Evolutionary conservation across 2,329 filamentous ascomycete genomes (phyloP).

Genomic region (Aspergillus sp.): DNA sequence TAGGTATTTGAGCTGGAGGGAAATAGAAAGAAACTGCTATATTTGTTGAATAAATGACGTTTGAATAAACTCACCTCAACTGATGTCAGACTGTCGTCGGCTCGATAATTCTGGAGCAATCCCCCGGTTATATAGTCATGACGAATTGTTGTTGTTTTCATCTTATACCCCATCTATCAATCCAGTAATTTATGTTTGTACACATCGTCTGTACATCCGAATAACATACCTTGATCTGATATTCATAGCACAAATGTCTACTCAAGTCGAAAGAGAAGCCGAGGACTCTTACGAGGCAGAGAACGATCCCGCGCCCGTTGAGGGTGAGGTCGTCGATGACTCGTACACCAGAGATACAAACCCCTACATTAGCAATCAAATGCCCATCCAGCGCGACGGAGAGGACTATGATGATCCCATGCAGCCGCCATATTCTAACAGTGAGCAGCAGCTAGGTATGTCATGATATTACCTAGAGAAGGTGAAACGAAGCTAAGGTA

Average conservation of each 20-base stretch:
- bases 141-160: no score
- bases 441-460: slow-evolving; percentile 25
- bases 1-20: no score
- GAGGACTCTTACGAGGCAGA: slow-evolving; percentile 24
- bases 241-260: slow-evolving; percentile 14
- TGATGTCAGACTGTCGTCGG: no score
- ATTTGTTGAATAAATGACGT: no score
- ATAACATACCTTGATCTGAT: no score
- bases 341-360: slow-evolving; percentile 19
- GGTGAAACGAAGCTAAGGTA: neutral
- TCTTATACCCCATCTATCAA: no score
- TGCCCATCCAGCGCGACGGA: slow-evolving; percentile 22
- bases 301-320: slow-evolving; percentile 22
- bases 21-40: no score
- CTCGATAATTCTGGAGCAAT: no score
- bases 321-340: slow-evolving; percentile 13
- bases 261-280: slow-evolving; percentile 17
- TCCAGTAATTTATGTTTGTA: no score
- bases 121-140: no score
- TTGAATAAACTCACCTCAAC: no score
- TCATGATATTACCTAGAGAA: neutral
- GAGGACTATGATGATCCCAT: slow-evolving; percentile 20
- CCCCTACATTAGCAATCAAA: slow-evolving; percentile 5
- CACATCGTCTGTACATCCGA: neutral
- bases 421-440: slow-evolving; percentile 23